Percentiles rank a stretch among this genome's conserved stretches.
Conservation (phyloP, 75 land plant genomes). For the Pinus albicaulis region DNA sequence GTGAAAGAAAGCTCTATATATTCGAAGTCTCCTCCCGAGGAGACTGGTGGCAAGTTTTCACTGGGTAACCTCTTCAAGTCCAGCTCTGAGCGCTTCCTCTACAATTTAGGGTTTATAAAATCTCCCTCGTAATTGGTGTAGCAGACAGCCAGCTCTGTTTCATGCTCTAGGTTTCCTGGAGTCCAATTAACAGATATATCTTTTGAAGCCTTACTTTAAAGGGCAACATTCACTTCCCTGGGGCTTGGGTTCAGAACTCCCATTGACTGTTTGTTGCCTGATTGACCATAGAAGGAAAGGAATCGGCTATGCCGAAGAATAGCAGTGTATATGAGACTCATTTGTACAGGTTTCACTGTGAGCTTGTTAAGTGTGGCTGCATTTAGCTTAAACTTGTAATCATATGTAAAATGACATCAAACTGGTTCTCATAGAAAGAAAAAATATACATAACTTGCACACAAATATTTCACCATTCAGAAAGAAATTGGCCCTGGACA, state of each 20-base stretch:
- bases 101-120: conserved; percentile 47
- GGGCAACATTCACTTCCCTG: neutral
- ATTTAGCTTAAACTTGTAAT: neutral
- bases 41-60: conserved; percentile 26
- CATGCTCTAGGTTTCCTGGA: neutral
- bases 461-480: neutral
- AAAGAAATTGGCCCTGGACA: neutral
- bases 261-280: neutral
- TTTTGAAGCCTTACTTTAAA: neutral
- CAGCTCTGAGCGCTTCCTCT: conserved; percentile 49
- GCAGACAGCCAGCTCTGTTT: neutral
- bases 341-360: neutral
- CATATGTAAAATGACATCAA: neutral
- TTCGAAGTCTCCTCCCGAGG: conserved; percentile 27
- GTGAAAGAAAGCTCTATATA: conserved; percentile 44
- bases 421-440: neutral
- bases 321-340: neutral
- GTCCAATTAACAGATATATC: neutral
- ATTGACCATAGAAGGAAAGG: neutral
- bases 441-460: neutral
- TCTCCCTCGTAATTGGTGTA: conserved; percentile 26
- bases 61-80: conserved; percentile 42
- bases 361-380: neutral
- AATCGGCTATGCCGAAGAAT: neutral
- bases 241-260: neutral